Evolutionary conservation across 495 filamentous ascomycete genomes (phyloP).

Genomic region (Tuber magnatum): DNA sequence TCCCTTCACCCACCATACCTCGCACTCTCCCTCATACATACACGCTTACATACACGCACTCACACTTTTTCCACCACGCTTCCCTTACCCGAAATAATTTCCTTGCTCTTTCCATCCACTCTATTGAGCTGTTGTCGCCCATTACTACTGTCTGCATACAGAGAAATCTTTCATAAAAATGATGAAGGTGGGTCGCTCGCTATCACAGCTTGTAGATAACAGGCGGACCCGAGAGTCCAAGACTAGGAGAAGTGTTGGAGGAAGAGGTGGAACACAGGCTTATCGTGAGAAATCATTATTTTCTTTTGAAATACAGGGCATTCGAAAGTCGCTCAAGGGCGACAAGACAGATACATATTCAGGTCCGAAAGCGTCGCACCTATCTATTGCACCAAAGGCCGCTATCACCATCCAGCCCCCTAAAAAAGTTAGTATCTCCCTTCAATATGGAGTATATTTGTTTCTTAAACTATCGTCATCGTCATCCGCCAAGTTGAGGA

Average conservation of each 20-base stretch:
- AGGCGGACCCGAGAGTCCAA: constrained; percentile 29
- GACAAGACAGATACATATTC: constrained; percentile 58
- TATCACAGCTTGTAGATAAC: constrained; percentile 37
- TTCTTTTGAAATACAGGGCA: constrained; percentile 52
- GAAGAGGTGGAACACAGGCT: constrained; percentile 36
- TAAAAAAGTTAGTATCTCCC: constrained; percentile 66
- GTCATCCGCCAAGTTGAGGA: constrained; percentile 6
- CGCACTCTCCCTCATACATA: no score
- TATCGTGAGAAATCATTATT: constrained; percentile 37
- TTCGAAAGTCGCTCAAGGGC: constrained; percentile 79
- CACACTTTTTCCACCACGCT: not conserved
- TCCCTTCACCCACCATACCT: not conserved
- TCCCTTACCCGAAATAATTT: not conserved
- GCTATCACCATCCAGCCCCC: constrained; percentile 92
- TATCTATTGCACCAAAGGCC: constrained; percentile 84
- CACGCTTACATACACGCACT: not conserved
- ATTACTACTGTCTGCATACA: not conserved
- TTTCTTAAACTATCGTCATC: not conserved
- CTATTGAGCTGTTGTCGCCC: not conserved
- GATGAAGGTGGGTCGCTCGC: constrained; percentile 41
- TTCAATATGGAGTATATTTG: not conserved
- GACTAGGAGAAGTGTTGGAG: constrained; percentile 22
- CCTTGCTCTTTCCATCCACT: not conserved
- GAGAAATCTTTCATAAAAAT: constrained; percentile 26
- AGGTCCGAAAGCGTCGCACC: constrained; percentile 59